phyloP scores from a whole-genome alignment of 1,284 basidiomycete species.

The Ustilago sp. region DNA sequence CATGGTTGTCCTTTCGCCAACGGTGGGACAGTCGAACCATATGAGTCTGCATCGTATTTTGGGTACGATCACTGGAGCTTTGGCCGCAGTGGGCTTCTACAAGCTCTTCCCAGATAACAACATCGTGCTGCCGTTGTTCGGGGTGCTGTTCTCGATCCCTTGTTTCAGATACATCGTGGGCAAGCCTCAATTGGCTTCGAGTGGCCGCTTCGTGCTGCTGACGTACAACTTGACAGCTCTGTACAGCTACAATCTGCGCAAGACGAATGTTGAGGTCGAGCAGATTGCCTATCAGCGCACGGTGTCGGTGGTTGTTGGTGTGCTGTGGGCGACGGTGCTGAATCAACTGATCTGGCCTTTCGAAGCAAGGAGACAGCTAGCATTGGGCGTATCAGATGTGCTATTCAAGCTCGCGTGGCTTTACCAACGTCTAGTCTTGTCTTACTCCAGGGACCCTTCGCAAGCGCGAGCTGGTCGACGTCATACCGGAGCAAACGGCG shows the following conservation, averaged over 20 bases:
- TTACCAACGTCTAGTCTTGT: constrained; percentile 62
- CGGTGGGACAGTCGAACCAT: constrained; percentile 65
- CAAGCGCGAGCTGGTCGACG: constrained; percentile 6
- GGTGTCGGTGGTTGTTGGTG: constrained; percentile 84
- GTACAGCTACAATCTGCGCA: constrained; percentile 79
- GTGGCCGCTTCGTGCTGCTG: constrained; percentile 63
- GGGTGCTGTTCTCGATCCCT: constrained; percentile 89
- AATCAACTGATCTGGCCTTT: constrained; percentile 94
- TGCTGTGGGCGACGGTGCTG: constrained; percentile 87
- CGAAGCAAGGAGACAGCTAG: constrained; percentile 87
- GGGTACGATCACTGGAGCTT: constrained; percentile 75
- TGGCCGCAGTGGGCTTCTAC: constrained; percentile 79
- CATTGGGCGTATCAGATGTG: constrained; percentile 81
- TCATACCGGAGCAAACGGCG: not conserved
- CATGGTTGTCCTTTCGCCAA: constrained; percentile 72
- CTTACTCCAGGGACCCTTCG: constrained; percentile 53
- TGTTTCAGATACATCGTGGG: constrained; percentile 92
- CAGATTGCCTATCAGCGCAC: constrained; percentile 82
- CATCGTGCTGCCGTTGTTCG: constrained; percentile 81
- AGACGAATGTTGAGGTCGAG: constrained; percentile 78
- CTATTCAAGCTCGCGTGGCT: constrained; percentile 65
- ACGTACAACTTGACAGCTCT: constrained; percentile 87
- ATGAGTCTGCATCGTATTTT: constrained; percentile 63
- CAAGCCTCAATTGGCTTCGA: constrained; percentile 70
- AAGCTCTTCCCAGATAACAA: constrained; percentile 79